A percentile compares a stretch with the other conserved stretches of the same genome.
phyloP scores from a whole-genome alignment of 116 monocot species.

The Trichopus zeylanicus region DNA sequence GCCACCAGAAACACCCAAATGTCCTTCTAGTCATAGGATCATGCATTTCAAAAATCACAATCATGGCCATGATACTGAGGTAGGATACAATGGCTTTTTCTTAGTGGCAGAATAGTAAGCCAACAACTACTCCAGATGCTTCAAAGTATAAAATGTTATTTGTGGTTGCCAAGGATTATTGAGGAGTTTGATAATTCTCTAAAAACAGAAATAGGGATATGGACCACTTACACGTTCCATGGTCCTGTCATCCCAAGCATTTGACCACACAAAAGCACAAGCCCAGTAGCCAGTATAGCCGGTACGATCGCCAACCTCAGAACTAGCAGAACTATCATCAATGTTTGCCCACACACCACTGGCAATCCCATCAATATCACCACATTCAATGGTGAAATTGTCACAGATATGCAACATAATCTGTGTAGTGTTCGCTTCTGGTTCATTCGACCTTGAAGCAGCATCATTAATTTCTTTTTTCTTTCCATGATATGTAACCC shows the following conservation, averaged over 20 bases:
- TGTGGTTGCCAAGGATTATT: too few relatives aligned
- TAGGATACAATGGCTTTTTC: too few relatives aligned
- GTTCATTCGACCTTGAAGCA: slow-evolving; percentile 12
- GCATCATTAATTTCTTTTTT: slow-evolving; percentile 19
- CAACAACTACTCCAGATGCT: too few relatives aligned
- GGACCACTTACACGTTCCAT: slow-evolving; percentile 94
- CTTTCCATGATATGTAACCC: slow-evolving; percentile 47
- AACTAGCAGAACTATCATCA: slow-evolving; percentile 14
- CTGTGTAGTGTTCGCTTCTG: slow-evolving; percentile 22
- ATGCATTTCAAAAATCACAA: too few relatives aligned
- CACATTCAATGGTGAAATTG: slow-evolving; percentile 53
- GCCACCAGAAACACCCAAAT: too few relatives aligned
- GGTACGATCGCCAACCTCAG: slow-evolving; percentile 26
- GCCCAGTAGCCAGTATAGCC: slow-evolving; percentile 62
- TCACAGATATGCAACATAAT: slow-evolving; percentile 38
- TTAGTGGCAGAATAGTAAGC: too few relatives aligned
- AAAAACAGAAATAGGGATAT: slow-evolving; percentile 4
- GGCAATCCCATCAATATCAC: slow-evolving; percentile 82
- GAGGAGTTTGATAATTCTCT: too few relatives aligned
- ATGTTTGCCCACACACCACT: slow-evolving; percentile 60
- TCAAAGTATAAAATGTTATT: too few relatives aligned
- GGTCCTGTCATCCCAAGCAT: slow-evolving; percentile 86
- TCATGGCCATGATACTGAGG: too few relatives aligned
- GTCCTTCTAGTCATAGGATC: too few relatives aligned
- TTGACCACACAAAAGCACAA: slow-evolving; percentile 92